A percentile compares a stretch with the other conserved stretches of the same genome.
Evolutionary conservation across 2,329 filamentous ascomycete species (phyloP).

Genomic region (Ceratocystis variospora): DNA sequence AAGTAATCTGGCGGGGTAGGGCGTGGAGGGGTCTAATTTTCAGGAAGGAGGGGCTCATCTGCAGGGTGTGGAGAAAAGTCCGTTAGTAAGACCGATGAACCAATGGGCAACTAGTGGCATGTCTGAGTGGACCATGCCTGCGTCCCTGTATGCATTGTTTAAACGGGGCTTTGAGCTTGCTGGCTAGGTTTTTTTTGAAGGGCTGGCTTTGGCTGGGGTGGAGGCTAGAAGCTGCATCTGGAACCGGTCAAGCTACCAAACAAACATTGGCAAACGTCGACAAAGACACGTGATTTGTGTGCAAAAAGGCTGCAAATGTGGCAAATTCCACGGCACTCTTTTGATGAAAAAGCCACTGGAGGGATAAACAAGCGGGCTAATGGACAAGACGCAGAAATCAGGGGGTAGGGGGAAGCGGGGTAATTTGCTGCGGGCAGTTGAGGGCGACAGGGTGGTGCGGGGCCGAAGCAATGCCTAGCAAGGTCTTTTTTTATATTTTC

Average conservation of each 20-base stretch:
- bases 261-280: too few species aligned
- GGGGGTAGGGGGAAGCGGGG: constrained; percentile 14
- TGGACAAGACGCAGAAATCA: constrained; percentile 2
- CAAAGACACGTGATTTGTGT: background rate
- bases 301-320: background rate
- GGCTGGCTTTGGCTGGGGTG: background rate
- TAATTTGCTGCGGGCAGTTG: constrained; percentile 9
- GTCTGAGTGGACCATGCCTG: constrained; percentile 18
- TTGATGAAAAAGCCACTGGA: too few species aligned
- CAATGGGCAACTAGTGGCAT: constrained; percentile 23
- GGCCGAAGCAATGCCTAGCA: background rate
- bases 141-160: constrained; percentile 12
- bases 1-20: constrained; percentile 32
- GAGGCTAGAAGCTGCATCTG: background rate
- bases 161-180: background rate
- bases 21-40: constrained; percentile 29
- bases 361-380: background rate
- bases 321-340: background rate
- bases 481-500: background rate
- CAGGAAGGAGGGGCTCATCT: constrained; percentile 33
- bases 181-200: background rate
- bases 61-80: constrained; percentile 30
- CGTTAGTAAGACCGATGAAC: constrained; percentile 27
- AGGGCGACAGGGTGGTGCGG: constrained; percentile 7
- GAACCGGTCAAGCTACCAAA: background rate